Evolutionary conservation across 768 basidiomycete genomes (phyloP).

Genomic region (Plicaturopsis crispa): DNA sequence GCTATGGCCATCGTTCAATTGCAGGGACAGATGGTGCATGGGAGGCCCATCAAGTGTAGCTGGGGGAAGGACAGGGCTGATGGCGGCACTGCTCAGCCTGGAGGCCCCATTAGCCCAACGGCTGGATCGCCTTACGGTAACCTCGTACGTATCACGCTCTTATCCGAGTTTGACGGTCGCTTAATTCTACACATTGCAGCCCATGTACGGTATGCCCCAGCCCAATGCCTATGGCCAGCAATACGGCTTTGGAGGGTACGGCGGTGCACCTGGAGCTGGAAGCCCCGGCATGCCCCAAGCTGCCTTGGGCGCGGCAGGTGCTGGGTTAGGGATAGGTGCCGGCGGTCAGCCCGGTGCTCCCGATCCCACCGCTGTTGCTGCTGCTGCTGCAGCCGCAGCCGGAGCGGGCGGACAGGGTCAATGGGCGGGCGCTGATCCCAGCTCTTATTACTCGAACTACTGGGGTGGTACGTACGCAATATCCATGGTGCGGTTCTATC

Average conservation of each 20-base stretch:
- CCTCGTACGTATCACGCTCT: constrained; percentile 47
- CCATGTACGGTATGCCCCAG: constrained; percentile 89
- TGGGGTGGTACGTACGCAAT: constrained; percentile 61
- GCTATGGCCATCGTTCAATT: constrained; percentile 97
- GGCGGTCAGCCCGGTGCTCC: constrained; percentile 50
- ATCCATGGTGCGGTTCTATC: neutral
- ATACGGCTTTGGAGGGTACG: constrained; percentile 70
- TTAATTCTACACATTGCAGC: constrained; percentile 33
- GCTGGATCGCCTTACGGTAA: constrained; percentile 61
- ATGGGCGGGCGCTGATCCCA: constrained; percentile 71
- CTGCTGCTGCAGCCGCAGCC: constrained; percentile 34
- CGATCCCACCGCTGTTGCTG: constrained; percentile 45
- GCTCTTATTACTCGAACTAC: constrained; percentile 72
- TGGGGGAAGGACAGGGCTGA: constrained; percentile 97
- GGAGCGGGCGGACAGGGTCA: constrained; percentile 63
- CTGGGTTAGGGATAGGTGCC: constrained; percentile 43
- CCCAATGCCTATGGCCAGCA: constrained; percentile 68
- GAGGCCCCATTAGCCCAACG: constrained; percentile 50
- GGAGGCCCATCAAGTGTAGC: constrained; percentile 94
- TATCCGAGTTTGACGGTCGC: constrained; percentile 1
- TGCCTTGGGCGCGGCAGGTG: constrained; percentile 44
- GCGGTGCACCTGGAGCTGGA: constrained; percentile 42
- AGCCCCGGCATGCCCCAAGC: constrained; percentile 44
- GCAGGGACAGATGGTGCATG: constrained; percentile 96
- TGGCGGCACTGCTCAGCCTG: constrained; percentile 46